Evolutionary conservation across 345 rosid genomes (phyloP).

Genomic region (Euphorbia pulcherrima): DNA sequence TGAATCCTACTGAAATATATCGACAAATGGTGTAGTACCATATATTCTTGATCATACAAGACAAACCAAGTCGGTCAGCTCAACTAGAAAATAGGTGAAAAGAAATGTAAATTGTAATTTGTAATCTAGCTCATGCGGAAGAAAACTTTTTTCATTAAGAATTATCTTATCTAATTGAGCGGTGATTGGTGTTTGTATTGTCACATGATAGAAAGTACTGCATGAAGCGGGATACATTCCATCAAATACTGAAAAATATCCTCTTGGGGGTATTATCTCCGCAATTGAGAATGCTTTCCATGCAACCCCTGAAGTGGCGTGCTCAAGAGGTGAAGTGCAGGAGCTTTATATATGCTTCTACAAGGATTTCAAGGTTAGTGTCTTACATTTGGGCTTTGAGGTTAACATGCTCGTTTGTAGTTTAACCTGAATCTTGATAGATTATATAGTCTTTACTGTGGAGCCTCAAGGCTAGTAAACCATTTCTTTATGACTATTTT

Average conservation of each 20-base stretch:
- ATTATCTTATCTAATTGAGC: constrained; percentile 13
- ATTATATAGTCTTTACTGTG: background rate
- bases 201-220: constrained; percentile 59
- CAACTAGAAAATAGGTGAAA: background rate
- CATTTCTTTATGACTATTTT: background rate
- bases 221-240: constrained; percentile 83
- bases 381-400: constrained; percentile 16
- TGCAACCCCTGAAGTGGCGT: constrained; percentile 56
- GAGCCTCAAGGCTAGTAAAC: background rate
- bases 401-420: background rate
- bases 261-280: constrained; percentile 79
- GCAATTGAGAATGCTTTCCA: constrained; percentile 87
- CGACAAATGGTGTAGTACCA: background rate
- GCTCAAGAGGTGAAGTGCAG: constrained; percentile 63
- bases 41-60: background rate
- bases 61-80: background rate
- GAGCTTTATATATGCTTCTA: constrained; percentile 81
- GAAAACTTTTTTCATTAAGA: background rate
- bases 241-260: constrained; percentile 82
- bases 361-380: constrained; percentile 74
- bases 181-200: constrained; percentile 4
- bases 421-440: background rate
- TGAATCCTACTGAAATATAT: background rate
- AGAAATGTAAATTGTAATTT: background rate
- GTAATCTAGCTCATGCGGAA: no score